These are phyloP conservation scores for Anaeromyces robustus DNA, from an alignment of 192 early-diverging fungal species.

Conservation along the genomic window DNA sequence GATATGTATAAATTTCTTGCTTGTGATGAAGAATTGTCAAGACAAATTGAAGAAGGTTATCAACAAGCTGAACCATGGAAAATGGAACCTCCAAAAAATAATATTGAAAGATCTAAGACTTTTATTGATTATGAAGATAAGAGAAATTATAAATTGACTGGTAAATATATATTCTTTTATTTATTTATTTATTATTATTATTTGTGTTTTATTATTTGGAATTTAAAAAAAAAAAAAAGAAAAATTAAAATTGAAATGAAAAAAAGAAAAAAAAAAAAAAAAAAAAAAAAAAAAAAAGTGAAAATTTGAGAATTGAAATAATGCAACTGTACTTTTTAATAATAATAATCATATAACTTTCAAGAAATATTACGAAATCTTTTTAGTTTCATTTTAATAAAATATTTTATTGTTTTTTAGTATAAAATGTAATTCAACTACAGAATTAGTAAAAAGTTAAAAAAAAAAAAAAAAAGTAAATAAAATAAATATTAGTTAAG, in stretches of 20 bases:
- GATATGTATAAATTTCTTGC: conserved; percentile 51
- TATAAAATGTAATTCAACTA: too few species aligned
- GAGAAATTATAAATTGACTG: background rate
- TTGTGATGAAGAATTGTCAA: conserved; percentile 64
- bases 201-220: too few species aligned
- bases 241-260: too few species aligned
- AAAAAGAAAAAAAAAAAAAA: background rate
- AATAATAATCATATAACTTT: too few species aligned
- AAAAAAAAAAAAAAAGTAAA: too few species aligned
- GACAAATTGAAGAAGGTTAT: conserved; percentile 72
- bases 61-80: conserved; percentile 21
- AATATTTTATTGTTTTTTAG: too few species aligned
- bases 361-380: too few species aligned
- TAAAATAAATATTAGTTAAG: too few species aligned
- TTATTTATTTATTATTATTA: background rate
- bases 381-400: too few species aligned
- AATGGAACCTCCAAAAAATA: conserved; percentile 3
- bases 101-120: background rate
- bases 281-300: conserved; percentile 21
- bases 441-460: too few species aligned
- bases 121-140: conserved; percentile 1
- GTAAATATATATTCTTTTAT: background rate
- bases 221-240: conserved; percentile 7
- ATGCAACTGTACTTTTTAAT: too few species aligned
- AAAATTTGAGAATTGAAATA: too few species aligned